Evolutionary conservation across 2,329 filamentous ascomycete genomes (phyloP).

Genomic region (Camillea tinctor): DNA sequence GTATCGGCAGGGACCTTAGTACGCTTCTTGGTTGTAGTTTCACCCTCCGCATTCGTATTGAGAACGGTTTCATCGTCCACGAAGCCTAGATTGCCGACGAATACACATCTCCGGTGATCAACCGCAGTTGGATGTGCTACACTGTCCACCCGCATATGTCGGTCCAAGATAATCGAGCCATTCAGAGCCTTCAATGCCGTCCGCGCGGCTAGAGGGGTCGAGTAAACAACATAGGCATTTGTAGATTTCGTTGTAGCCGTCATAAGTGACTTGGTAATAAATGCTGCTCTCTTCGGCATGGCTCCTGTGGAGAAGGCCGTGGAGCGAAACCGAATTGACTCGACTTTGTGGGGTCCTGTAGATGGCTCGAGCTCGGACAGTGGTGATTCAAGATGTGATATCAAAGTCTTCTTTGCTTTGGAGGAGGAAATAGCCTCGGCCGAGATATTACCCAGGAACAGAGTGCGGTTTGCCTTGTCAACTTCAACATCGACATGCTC

Average conservation of each 20-base stretch:
- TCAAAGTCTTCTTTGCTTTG: conserved; percentile 72
- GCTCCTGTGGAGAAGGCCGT: conserved; percentile 75
- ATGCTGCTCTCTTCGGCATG: conserved; percentile 92
- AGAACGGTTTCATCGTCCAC: conserved; percentile 84
- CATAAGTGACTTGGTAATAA: conserved; percentile 87
- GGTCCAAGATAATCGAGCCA: conserved; percentile 76
- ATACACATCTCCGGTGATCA: conserved; percentile 88
- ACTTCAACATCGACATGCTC: conserved; percentile 55
- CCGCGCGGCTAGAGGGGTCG: conserved; percentile 69
- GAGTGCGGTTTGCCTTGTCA: conserved; percentile 83
- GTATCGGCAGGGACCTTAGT: conserved; percentile 77
- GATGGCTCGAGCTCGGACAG: conserved; percentile 53
- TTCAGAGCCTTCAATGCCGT: conserved; percentile 77
- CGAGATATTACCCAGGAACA: conserved; percentile 92
- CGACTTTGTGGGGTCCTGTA: conserved; percentile 65
- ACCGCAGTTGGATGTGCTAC: conserved; percentile 81
- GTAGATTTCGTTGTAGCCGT: conserved; percentile 87
- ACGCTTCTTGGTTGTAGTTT: conserved; percentile 69
- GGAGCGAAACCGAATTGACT: conserved; percentile 92
- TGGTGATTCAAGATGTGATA: conserved; percentile 76
- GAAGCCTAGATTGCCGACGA: conserved; percentile 94
- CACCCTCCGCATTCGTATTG: conserved; percentile 62
- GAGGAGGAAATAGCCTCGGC: conserved; percentile 80
- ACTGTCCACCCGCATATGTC: conserved; percentile 87
- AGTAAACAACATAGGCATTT: conserved; percentile 93